Base-by-base conservation (phyloP, 306 rosid genomes). In the Vigna angularis region DNA sequence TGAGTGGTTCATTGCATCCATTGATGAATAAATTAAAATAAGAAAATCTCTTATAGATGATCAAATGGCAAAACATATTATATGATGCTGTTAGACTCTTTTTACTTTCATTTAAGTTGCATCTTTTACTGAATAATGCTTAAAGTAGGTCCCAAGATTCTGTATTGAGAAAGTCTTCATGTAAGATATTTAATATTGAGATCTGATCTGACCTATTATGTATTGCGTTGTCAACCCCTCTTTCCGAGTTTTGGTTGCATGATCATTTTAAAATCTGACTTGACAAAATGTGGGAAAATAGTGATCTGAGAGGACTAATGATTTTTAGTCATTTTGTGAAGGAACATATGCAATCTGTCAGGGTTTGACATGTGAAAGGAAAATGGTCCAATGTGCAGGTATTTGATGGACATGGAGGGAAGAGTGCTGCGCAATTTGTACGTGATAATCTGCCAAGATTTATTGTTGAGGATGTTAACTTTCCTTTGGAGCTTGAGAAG, bases 341-440 rank as follows among this genome's bases (percentile, higher is more conserved):
- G 48, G 45, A 9, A 4, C 80, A 16, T 30, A 42, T 59, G 74
- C 63, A 42, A 18, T 9, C 47, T 67, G 66, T 12, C 64, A 53
- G 50, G 52, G 55, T 65, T 74, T 73, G 36, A 79, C 44, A 56
- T 56, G 61, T 15, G 9, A 76, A 64, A 72, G 66, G 75, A 13
- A 75, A 74, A 71, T 79, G 85, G 57, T 81, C 63, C 77, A 42
- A 68, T 79, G 38, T 30, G 79, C 80, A 96, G 99, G 97, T 96
- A 66, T 96, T 96, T 73, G 99, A 96, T 74, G 98, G 98, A 20
- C 99, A 96, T 64, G 99, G 89, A 72, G 99, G 99, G 62, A 84
- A 93, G 66, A 86, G 75, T 55, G 99, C 99, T 15, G 98, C 99
- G 1, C 86, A 90, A 70, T 93, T 89, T 80, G 99, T 90, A 22